Conservation (phyloP, 2,329 filamentous ascomycete genomes). For the Lecanoromycetidae sp. region DNA sequence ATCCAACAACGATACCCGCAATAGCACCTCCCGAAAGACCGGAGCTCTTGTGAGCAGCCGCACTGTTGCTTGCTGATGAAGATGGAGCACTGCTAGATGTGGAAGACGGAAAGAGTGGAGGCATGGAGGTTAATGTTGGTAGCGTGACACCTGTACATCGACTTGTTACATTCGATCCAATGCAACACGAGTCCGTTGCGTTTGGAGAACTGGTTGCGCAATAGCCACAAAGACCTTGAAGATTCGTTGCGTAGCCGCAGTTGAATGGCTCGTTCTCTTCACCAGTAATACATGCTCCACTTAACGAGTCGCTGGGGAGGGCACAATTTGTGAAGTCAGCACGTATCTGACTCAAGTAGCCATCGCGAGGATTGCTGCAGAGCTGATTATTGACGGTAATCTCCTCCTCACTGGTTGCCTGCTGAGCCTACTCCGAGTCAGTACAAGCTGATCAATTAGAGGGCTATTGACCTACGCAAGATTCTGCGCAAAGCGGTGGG, state of each 20-base stretch:
- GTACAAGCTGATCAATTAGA: background rate
- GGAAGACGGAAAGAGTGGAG: slow-evolving; percentile 48
- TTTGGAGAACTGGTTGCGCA: slow-evolving; percentile 75
- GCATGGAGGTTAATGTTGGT: slow-evolving; percentile 54
- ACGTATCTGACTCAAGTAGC: slow-evolving; percentile 65
- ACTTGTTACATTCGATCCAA: slow-evolving; percentile 61
- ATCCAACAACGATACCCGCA: slow-evolving; percentile 79
- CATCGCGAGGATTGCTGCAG: slow-evolving; percentile 53
- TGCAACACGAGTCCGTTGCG: slow-evolving; percentile 90
- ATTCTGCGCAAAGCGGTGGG: slow-evolving; percentile 72
- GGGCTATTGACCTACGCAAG: slow-evolving; percentile 51
- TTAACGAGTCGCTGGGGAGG: slow-evolving; percentile 67
- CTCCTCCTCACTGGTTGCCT: slow-evolving; percentile 76
- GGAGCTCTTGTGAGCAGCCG: slow-evolving; percentile 26
- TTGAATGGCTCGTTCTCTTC: slow-evolving; percentile 70
- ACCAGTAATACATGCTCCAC: slow-evolving; percentile 61
- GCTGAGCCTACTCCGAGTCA: slow-evolving; percentile 49
- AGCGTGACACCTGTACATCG: slow-evolving; percentile 67
- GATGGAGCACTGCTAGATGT: slow-evolving; percentile 51
- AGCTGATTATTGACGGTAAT: slow-evolving; percentile 62
- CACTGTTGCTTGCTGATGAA: slow-evolving; percentile 28
- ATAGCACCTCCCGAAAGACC: slow-evolving; percentile 74
- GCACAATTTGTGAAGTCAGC: slow-evolving; percentile 88
- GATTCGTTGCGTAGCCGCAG: slow-evolving; percentile 67
- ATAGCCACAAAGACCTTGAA: slow-evolving; percentile 71